Percentiles rank a stretch among this genome's conserved stretches.
phyloP scores from a whole-genome alignment of 1,284 basidiomycete species.

The Pyrrhoderma lamaoense region DNA sequence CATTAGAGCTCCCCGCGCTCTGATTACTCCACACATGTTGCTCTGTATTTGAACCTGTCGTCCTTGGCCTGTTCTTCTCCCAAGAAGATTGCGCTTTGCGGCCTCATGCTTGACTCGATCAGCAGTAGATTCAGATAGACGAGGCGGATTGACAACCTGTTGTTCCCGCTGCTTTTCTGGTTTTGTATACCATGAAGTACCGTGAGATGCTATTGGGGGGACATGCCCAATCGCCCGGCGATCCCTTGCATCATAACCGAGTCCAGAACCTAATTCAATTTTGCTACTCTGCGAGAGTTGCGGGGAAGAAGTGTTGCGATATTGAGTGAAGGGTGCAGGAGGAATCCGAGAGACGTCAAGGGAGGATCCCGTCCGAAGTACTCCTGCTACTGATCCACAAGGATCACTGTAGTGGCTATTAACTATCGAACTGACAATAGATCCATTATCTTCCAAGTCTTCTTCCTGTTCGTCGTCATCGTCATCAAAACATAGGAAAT shows the following conservation, averaged over 20 bases:
- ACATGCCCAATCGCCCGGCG: neutral
- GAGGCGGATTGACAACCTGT: neutral
- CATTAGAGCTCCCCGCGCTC: neutral
- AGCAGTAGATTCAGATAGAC: slow-evolving; percentile 10
- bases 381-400: neutral
- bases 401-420: slow-evolving; percentile 12
- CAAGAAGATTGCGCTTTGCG: neutral
- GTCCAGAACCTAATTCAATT: neutral
- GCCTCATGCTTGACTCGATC: slow-evolving; percentile 11
- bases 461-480: slow-evolving; percentile 30
- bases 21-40: neutral
- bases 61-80: slow-evolving; percentile 4
- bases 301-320: slow-evolving; percentile 12
- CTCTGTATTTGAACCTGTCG: slow-evolving; percentile 4
- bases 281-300: slow-evolving; percentile 2
- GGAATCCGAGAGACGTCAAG: neutral
- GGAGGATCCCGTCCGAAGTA: slow-evolving; percentile 3
- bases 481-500: slow-evolving; percentile 24
- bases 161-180: slow-evolving; percentile 6
- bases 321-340: neutral
- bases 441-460: slow-evolving; percentile 7
- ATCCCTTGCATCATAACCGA: neutral
- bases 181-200: slow-evolving; percentile 7
- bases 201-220: neutral
- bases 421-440: slow-evolving; percentile 13